Evolutionary conservation across 345 rosid species (phyloP), one percentile per base, ranked within the genome.

Genomic region (Mangifera indica): DNA sequence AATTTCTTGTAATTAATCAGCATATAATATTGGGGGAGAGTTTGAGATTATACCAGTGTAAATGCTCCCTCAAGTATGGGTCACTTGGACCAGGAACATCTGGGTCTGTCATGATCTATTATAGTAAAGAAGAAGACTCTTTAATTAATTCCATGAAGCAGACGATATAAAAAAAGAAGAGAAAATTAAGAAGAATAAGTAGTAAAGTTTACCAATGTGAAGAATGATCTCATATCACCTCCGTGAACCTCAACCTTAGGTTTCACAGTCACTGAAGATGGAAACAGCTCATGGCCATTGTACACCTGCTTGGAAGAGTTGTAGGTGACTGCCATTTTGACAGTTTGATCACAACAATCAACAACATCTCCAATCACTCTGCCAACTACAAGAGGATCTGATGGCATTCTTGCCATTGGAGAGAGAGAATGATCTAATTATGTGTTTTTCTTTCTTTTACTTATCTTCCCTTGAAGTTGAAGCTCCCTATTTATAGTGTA

Each of bases 71-170:
- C 69, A 92, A 83, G 76, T 90, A 92, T 44, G 98, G 98, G 76
- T 94, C 98, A 75, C 98, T 94, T 15, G 98, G 98, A 51, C 97
- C 97, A 10, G 98, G 98, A 76, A 87, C 97, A 87, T 94, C 98
- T 51, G 98, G 98, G 80, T 94, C 98, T 21, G 93, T 92, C 98
- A 94, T 92, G n/a, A 94, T 89, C 97, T 94, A 75, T 49, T 7
- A 21, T 22, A 17, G 14, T 12, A 10, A 49, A 49, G 5, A 49
- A 18, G 21, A 62, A 14, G 37, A 68, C 7, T 13, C n/a, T 20
- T 20, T 21, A 29, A 29, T 10, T 1, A 12, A 26, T 20, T 70
- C 26, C 24, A 49, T 8, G 7, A 9, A 20, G 12, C 10, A 46
- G 68, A 55, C 10, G 24, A 60, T 25, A 59, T 29, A 52, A 3